A percentile compares a stretch with the other conserved stretches of the same genome.
These are phyloP conservation scores for Yamadazyma membranifaciens DNA, from an alignment of 1,139 yeast genomes.

Conservation along the genomic window DNA sequence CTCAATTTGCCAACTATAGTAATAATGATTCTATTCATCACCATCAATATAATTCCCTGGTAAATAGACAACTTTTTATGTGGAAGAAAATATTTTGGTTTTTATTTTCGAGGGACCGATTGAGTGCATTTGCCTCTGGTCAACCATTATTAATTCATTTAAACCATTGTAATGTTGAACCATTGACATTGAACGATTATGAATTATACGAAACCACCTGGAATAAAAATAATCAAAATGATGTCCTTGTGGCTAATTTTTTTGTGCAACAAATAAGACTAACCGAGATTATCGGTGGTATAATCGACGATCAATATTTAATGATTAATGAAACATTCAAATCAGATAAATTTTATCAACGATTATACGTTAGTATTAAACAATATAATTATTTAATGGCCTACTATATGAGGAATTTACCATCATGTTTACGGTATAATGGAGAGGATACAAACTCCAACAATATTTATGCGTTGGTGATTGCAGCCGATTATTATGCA, in stretches of 20 bases:
- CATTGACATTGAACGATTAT: slow-evolving; percentile 63
- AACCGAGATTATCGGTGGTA: slow-evolving; percentile 68
- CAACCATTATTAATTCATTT: slow-evolving; percentile 65
- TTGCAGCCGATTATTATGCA: slow-evolving; percentile 71
- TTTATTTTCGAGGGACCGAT: slow-evolving; percentile 63
- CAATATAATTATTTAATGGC: slow-evolving; percentile 78
- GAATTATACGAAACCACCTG: slow-evolving; percentile 48
- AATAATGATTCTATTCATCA: too few species aligned
- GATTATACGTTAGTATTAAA: slow-evolving; percentile 52
- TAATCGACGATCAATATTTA: slow-evolving; percentile 59
- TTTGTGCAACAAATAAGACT: slow-evolving; percentile 63
- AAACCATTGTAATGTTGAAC: slow-evolving; percentile 71
- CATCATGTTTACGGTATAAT: slow-evolving; percentile 59
- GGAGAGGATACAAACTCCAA: slow-evolving; percentile 58
- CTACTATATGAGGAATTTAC: slow-evolving; percentile 67
- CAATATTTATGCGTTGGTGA: slow-evolving; percentile 53
- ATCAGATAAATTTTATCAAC: slow-evolving; percentile 24
- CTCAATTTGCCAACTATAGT: background rate
- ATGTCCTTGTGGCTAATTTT: slow-evolving; percentile 42
- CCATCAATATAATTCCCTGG: background rate
- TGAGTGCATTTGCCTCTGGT: slow-evolving; percentile 69
- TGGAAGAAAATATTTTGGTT: slow-evolving; percentile 80
- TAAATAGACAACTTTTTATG: slow-evolving; percentile 45
- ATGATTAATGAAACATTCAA: slow-evolving; percentile 61
- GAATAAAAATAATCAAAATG: slow-evolving; percentile 43